Evolutionary conservation across 768 basidiomycete species (phyloP).

Genomic region (Saitozyma podzolica): DNA sequence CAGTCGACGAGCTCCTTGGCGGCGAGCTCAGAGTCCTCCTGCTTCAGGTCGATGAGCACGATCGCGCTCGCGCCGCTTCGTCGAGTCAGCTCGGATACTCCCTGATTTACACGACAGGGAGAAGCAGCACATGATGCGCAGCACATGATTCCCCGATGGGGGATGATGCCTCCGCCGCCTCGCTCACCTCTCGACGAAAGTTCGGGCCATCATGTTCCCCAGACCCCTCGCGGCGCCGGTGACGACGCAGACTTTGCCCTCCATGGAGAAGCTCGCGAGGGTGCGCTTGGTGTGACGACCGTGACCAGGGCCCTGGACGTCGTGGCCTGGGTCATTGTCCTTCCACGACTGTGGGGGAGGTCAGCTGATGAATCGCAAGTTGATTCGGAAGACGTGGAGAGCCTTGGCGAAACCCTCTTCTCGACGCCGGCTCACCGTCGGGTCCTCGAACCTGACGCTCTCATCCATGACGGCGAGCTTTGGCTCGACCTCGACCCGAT

Average conservation of each 20-base stretch:
- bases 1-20: slow-evolving; percentile 66
- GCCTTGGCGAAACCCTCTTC: neutral
- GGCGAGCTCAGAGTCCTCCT: slow-evolving; percentile 66
- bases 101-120: no score
- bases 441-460: slow-evolving; percentile 33
- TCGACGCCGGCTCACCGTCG: slow-evolving; percentile 16
- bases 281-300: slow-evolving; percentile 55
- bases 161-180: slow-evolving; percentile 7
- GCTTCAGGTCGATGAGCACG: slow-evolving; percentile 78
- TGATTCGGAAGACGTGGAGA: neutral
- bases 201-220: slow-evolving; percentile 85
- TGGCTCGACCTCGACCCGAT: slow-evolving; percentile 41
- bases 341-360: neutral
- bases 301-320: slow-evolving; percentile 46
- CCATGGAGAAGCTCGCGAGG: slow-evolving; percentile 74
- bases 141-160: neutral
- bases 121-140: no score
- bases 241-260: slow-evolving; percentile 75
- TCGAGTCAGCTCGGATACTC: slow-evolving; percentile 2
- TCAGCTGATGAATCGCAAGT: neutral
- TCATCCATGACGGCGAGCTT: slow-evolving; percentile 39
- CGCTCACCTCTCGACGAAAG: slow-evolving; percentile 78
- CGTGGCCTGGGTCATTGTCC: slow-evolving; percentile 43
- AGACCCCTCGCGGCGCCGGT: slow-evolving; percentile 92
- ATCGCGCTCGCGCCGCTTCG: slow-evolving; percentile 74